phyloP scores from a whole-genome alignment of 352 stramenopile genomes.

The Discostella stelligera region DNA sequence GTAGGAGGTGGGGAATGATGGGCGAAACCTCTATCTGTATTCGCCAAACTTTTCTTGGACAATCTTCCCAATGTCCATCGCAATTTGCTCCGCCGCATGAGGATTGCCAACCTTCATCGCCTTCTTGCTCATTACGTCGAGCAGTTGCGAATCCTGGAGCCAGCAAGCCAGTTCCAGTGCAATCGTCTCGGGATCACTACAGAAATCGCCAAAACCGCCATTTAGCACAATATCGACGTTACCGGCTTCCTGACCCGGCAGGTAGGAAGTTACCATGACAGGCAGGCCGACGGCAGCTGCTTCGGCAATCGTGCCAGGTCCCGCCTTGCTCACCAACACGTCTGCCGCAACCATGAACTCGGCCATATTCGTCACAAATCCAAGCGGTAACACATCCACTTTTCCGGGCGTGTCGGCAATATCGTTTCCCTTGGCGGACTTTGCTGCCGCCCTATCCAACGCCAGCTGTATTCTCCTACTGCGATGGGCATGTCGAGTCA shows the following conservation, averaged over 20 bases:
- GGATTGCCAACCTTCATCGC: slow-evolving; percentile 60
- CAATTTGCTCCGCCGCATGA: slow-evolving; percentile 74
- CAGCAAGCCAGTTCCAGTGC: slow-evolving; percentile 55
- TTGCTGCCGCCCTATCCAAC: slow-evolving; percentile 28
- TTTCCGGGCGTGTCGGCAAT: slow-evolving; percentile 46
- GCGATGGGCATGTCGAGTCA: slow-evolving; percentile 28
- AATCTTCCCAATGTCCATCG: slow-evolving; percentile 62
- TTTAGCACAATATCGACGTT: slow-evolving; percentile 82
- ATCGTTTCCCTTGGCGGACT: slow-evolving; percentile 31
- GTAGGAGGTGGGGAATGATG: background rate
- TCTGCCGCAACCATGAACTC: slow-evolving; percentile 80
- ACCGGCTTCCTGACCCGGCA: slow-evolving; percentile 80
- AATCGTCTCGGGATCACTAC: slow-evolving; percentile 59
- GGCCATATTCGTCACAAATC: slow-evolving; percentile 80
- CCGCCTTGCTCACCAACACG: slow-evolving; percentile 80
- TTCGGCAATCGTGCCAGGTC: slow-evolving; percentile 78
- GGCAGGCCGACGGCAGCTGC: slow-evolving; percentile 75
- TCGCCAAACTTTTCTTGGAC: slow-evolving; percentile 54
- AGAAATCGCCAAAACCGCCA: slow-evolving; percentile 65
- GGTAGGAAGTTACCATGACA: slow-evolving; percentile 77
- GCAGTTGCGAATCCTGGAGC: slow-evolving; percentile 55
- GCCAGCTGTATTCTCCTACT: slow-evolving; percentile 46
- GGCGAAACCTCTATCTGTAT: slow-evolving; percentile 35
- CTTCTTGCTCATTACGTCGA: slow-evolving; percentile 62
- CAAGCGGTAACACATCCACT: slow-evolving; percentile 63